phyloP scores from a whole-genome alignment of 257 asterid genomes.

The Nicotiana knightiana region DNA sequence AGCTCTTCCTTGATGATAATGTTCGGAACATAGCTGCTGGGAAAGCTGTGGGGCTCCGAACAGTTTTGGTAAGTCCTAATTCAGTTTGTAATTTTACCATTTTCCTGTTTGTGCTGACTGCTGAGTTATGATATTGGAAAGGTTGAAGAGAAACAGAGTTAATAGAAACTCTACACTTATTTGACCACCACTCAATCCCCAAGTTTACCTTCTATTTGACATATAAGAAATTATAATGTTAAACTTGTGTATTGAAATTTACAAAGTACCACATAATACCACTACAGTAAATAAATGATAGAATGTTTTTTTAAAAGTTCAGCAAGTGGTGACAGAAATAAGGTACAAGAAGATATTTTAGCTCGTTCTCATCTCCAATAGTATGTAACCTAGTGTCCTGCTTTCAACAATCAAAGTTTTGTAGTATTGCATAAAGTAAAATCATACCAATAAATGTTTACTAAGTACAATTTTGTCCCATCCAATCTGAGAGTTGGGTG shows the following conservation, averaged over 20 bases:
- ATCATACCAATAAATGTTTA: not conserved
- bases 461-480: not conserved
- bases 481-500: not conserved
- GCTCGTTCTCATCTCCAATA: not conserved
- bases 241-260: not conserved
- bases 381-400: not conserved
- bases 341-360: not conserved
- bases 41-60: conserved; percentile 59
- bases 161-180: not conserved
- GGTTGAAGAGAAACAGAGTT: too few species aligned
- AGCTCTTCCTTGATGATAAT: conserved; percentile 84
- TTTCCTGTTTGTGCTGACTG: not conserved
- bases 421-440: not conserved
- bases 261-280: not conserved
- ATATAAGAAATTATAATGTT: too few species aligned
- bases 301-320: not conserved
- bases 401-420: not conserved
- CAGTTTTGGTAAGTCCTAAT: conserved; percentile 55
- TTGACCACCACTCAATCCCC: not conserved
- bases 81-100: not conserved
- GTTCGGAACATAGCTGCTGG: conserved; percentile 68
- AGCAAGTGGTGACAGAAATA: not conserved
- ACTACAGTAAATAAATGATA: not conserved
- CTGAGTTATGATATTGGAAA: too few species aligned
- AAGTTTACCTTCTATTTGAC: not conserved